phyloP scores from a whole-genome alignment of 2,329 filamentous ascomycete species.

The Fusarium stilboides region DNA sequence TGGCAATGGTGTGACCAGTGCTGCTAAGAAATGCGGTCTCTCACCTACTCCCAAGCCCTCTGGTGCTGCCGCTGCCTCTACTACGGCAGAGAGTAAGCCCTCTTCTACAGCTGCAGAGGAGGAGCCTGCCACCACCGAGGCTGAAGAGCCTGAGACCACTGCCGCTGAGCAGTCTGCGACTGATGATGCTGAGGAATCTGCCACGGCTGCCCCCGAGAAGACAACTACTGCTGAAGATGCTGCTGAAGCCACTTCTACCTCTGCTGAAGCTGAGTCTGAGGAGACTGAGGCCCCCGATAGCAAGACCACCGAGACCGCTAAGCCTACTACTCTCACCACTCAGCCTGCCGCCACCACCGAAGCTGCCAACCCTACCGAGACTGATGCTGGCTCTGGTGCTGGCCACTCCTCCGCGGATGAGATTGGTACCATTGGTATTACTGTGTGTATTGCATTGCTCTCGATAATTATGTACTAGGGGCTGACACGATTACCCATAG shows the following conservation, averaged over 20 bases:
- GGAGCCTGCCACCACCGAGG: constrained; percentile 4
- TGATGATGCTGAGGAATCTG: not conserved
- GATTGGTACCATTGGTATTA: constrained; percentile 33
- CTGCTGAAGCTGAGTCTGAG: not conserved
- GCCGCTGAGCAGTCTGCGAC: not conserved
- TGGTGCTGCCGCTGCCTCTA: constrained; percentile 21
- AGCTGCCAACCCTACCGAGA: not conserved
- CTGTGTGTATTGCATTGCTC: constrained; percentile 12
- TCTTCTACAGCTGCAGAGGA: not conserved
- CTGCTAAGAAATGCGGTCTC: constrained; percentile 52
- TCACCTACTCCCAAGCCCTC: constrained; percentile 39
- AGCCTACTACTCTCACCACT: not conserved
- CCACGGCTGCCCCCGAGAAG: not conserved
- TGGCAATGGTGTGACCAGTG: constrained; percentile 54
- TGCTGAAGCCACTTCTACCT: not conserved
- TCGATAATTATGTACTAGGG: not conserved
- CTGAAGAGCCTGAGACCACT: not conserved
- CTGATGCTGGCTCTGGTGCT: constrained; percentile 5
- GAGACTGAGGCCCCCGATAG: not conserved
- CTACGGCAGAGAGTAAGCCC: constrained; percentile 6
- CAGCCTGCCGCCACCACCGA: not conserved
- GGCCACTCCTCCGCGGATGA: constrained; percentile 15
- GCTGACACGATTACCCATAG: constrained; percentile 1
- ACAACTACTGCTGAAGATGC: not conserved
- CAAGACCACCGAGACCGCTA: not conserved